A percentile compares a stretch with the other conserved stretches of the same genome.
phyloP scores from a whole-genome alignment of 371 early-diverging fungal species.

The Mucor saturninus region DNA sequence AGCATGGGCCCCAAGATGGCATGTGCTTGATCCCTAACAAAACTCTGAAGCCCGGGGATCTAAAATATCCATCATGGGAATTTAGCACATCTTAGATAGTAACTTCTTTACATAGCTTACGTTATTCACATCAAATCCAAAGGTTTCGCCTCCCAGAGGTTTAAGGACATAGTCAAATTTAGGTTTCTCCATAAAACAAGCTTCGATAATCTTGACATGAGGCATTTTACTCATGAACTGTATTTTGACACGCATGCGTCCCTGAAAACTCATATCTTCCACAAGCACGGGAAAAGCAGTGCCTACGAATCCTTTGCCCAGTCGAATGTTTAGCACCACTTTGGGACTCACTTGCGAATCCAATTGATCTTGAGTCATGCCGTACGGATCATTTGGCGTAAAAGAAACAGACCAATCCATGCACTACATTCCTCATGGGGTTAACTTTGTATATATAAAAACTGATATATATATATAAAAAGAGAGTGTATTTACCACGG shows the following conservation, averaged over 20 bases:
- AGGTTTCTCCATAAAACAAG: conserved; percentile 90
- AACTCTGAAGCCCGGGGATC: conserved; percentile 82
- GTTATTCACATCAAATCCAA: conserved; percentile 83
- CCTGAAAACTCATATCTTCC: conserved; percentile 90
- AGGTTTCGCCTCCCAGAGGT: conserved; percentile 89
- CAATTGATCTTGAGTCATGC: conserved; percentile 66
- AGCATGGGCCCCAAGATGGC: conserved; percentile 81
- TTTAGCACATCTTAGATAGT: no score
- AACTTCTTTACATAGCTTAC: conserved; percentile 29
- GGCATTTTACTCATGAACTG: conserved; percentile 88
- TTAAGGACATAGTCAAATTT: conserved; percentile 91
- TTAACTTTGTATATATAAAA: no score
- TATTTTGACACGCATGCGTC: conserved; percentile 79
- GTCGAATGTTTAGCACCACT: conserved; percentile 88
- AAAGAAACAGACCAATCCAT: conserved; percentile 96
- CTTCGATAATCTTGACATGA: conserved; percentile 84
- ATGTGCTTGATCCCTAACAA: conserved; percentile 82
- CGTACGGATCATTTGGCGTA: conserved; percentile 78
- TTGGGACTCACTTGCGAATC: conserved; percentile 83
- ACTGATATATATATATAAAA: background rate
- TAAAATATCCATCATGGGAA: conserved; percentile 18
- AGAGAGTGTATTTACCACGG: conserved; percentile 59
- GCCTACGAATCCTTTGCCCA: conserved; percentile 89
- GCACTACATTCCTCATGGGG: conserved; percentile 38
- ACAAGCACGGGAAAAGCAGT: conserved; percentile 92